Evolutionary conservation across 2,329 filamentous ascomycete genomes (phyloP).

Genomic region (Epichloe coenophiala): DNA sequence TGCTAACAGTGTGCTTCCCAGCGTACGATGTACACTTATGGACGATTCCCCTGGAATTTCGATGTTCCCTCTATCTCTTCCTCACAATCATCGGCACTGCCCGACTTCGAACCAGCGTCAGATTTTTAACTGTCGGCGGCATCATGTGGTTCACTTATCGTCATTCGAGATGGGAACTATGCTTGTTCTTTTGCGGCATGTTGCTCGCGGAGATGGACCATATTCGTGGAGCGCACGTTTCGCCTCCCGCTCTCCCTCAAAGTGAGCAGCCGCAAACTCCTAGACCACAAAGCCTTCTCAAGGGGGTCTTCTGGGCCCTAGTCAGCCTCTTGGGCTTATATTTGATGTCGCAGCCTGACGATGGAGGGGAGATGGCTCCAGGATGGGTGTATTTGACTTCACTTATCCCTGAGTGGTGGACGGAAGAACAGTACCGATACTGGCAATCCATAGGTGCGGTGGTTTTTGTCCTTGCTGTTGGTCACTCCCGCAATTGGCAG

Average conservation of each 20-base stretch:
- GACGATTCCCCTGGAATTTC: slow-evolving; percentile 48
- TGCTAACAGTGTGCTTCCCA: slow-evolving; percentile 10
- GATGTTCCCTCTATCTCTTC: slow-evolving; percentile 45
- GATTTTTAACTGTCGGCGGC: slow-evolving; percentile 27
- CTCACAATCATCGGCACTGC: slow-evolving; percentile 36
- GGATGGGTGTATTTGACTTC: slow-evolving; percentile 37
- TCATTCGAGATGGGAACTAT: slow-evolving; percentile 38
- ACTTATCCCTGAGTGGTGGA: slow-evolving; percentile 35
- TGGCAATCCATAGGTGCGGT: slow-evolving; percentile 42
- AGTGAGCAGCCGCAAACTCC: slow-evolving; percentile 9
- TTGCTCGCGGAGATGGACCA: slow-evolving; percentile 41
- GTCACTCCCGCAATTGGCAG: slow-evolving; percentile 32
- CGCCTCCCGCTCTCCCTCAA: slow-evolving; percentile 14
- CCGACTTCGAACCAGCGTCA: slow-evolving; percentile 26
- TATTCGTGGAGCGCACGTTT: slow-evolving; percentile 31
- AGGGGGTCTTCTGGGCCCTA: slow-evolving; percentile 22
- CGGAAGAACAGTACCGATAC: slow-evolving; percentile 36
- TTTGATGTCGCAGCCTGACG: slow-evolving; percentile 28
- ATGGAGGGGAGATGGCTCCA: slow-evolving; percentile 31
- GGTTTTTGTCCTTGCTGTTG: slow-evolving; percentile 36
- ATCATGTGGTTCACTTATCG: slow-evolving; percentile 32
- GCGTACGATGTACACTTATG: slow-evolving; percentile 45
- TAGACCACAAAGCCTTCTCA: slow-evolving; percentile 3
- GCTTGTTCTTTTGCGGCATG: slow-evolving; percentile 42
- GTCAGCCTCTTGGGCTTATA: slow-evolving; percentile 38